Evolutionary conservation across 768 basidiomycete species (phyloP).

Genomic region (Suillus occidentalis): DNA sequence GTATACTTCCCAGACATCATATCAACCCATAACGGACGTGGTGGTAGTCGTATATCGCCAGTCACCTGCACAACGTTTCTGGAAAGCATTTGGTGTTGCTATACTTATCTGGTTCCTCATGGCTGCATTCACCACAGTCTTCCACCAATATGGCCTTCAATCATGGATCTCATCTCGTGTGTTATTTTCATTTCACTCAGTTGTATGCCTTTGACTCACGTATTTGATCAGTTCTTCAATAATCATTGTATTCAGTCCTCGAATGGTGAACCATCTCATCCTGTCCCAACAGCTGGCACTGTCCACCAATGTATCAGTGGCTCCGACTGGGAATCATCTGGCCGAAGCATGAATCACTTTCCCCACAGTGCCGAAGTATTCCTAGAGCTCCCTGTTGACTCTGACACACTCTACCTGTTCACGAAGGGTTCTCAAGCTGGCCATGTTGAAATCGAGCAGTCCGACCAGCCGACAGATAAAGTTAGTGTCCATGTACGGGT

Average conservation of each 20-base stretch:
- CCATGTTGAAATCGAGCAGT: slow-evolving; percentile 28
- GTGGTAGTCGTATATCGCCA: neutral
- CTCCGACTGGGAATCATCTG: slow-evolving; percentile 20
- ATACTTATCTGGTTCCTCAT: slow-evolving; percentile 22
- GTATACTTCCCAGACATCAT: slow-evolving; percentile 2
- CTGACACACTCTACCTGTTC: slow-evolving; percentile 31
- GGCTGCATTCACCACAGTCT: slow-evolving; percentile 4
- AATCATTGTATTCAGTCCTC: too few species aligned
- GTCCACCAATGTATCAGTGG: slow-evolving; percentile 16
- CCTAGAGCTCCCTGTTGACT: slow-evolving; percentile 31
- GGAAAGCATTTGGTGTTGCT: slow-evolving; percentile 27
- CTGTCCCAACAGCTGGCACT: slow-evolving; percentile 3
- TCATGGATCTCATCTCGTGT: neutral
- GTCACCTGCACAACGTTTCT: slow-evolving; percentile 20
- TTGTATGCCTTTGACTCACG: neutral
- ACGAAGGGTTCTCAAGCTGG: slow-evolving; percentile 32
- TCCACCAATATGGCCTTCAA: neutral
- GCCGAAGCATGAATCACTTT: slow-evolving; percentile 14
- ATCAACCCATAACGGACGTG: neutral
- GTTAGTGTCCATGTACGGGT: slow-evolving; percentile 32
- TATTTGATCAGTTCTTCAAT: neutral
- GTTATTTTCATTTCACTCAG: neutral
- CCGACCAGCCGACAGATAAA: slow-evolving; percentile 25
- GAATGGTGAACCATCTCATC: neutral
- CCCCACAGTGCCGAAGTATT: slow-evolving; percentile 26